Conservation (phyloP, 257 asterid genomes). For the Fraxinus cuspidata region DNA sequence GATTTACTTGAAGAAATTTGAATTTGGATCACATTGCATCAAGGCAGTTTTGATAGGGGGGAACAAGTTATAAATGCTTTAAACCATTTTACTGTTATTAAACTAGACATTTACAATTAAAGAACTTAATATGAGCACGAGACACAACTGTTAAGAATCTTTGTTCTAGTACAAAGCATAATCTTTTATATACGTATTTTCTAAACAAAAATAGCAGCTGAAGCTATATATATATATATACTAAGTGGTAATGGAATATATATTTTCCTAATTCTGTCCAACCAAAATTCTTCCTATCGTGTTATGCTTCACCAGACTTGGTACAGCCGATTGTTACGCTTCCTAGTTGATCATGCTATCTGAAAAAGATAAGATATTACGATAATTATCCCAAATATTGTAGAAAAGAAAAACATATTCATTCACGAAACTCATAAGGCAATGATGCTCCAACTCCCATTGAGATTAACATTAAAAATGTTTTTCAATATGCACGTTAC, state of each 20-base stretch:
- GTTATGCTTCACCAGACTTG: neutral
- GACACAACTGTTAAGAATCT: neutral
- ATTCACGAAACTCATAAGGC: neutral
- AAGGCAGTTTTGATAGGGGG: neutral
- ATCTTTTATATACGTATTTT: neutral
- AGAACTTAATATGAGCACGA: neutral
- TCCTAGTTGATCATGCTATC: neutral
- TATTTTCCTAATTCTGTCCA: neutral
- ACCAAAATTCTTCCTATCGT: neutral
- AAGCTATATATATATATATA: neutral
- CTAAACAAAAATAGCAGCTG: neutral
- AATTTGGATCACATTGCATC: neutral
- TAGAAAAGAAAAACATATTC: neutral
- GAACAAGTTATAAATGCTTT: neutral
- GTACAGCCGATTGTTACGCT: neutral
- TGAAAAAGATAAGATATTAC: neutral
- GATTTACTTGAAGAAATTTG: neutral
- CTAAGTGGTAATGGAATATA: neutral
- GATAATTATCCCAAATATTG: too few species aligned
- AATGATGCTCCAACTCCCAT: neutral
- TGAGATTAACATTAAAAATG: neutral
- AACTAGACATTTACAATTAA: neutral
- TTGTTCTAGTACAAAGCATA: neutral
- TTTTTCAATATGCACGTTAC: neutral
- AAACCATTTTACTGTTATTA: neutral